A percentile compares a stretch with the other conserved stretches of the same genome.
These are phyloP conservation scores for Colletotrichum sp. DNA, from an alignment of 2,329 filamentous ascomycete species.

Conservation along the genomic window DNA sequence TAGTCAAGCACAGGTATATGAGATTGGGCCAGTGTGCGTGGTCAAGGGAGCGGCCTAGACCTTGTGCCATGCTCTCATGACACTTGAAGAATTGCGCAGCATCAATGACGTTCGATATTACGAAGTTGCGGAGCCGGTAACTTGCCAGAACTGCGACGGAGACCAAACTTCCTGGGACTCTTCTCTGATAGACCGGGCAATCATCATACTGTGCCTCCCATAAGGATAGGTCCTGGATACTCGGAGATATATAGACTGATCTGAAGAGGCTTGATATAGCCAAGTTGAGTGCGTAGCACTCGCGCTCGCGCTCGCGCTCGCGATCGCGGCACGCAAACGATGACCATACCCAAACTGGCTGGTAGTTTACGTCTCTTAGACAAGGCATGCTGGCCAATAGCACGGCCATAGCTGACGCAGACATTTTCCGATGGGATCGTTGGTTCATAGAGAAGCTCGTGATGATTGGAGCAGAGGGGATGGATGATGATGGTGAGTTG, in stretches of 20 bases:
- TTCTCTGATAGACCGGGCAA: background rate
- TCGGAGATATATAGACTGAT: background rate
- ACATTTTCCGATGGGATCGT: background rate
- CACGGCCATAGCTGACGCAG: background rate
- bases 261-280: background rate
- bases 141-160: background rate
- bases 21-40: background rate
- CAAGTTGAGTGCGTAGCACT: background rate
- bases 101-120: background rate
- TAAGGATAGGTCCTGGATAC: background rate
- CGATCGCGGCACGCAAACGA: too few species aligned
- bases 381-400: background rate
- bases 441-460: background rate
- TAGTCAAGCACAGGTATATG: background rate
- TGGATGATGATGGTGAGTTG: background rate
- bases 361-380: background rate
- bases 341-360: background rate
- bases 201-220: background rate
- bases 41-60: background rate
- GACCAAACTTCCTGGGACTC: background rate
- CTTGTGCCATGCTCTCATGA: background rate
- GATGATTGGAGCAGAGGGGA: background rate
- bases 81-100: background rate
- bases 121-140: background rate
- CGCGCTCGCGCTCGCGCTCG: background rate